These are phyloP conservation scores for Gloeostereum incarnatum DNA, from an alignment of 768 basidiomycete species.

Conservation along the genomic window DNA sequence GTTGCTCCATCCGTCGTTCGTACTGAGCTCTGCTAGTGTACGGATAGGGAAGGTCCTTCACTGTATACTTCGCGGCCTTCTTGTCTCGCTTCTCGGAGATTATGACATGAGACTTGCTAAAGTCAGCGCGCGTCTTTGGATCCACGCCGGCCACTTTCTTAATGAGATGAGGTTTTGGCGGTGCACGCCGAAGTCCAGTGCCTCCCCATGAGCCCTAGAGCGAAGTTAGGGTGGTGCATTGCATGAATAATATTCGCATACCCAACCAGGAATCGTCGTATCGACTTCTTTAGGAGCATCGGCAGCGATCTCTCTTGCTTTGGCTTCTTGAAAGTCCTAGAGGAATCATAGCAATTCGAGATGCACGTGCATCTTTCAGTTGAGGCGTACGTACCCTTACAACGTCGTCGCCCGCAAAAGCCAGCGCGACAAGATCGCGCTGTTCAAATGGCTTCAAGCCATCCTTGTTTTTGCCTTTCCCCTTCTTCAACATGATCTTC, in stretches of 20 bases:
- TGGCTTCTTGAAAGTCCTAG: slow-evolving; percentile 81
- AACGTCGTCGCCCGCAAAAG: slow-evolving; percentile 97
- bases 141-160: slow-evolving; percentile 80
- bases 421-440: slow-evolving; percentile 84
- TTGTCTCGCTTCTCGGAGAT: slow-evolving; percentile 94
- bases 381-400: slow-evolving; percentile 55
- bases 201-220: slow-evolving; percentile 89
- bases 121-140: slow-evolving; percentile 74
- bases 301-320: slow-evolving; percentile 70
- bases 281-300: slow-evolving; percentile 88
- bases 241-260: slow-evolving; percentile 24
- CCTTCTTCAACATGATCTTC: slow-evolving; percentile 25
- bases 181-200: slow-evolving; percentile 48
- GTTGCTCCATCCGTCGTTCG: slow-evolving; percentile 72
- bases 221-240: slow-evolving; percentile 1
- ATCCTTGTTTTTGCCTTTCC: slow-evolving; percentile 27
- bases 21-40: slow-evolving; percentile 93
- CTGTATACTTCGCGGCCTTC: slow-evolving; percentile 83
- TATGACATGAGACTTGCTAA: slow-evolving; percentile 80
- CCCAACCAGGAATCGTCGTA: slow-evolving; percentile 93
- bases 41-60: slow-evolving; percentile 89
- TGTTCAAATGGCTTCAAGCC: slow-evolving; percentile 72
- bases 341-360: slow-evolving; percentile 3
- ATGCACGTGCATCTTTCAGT: background rate
- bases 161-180: slow-evolving; percentile 62